Conservation (phyloP, 306 rosid genomes). For the Dryas alaskensis region DNA sequence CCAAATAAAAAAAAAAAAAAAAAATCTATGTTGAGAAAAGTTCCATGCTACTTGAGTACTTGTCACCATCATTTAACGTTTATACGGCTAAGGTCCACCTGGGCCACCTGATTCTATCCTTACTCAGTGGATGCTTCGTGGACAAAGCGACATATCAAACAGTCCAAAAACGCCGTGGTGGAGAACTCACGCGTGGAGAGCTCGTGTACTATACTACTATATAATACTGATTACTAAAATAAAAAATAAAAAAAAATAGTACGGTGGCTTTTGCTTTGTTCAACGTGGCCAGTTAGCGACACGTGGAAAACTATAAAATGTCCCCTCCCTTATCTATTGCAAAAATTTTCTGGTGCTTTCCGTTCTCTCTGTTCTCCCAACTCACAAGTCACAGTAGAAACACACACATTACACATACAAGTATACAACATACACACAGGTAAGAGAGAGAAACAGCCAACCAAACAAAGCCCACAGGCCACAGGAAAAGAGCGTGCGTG, state of each 20-base stretch:
- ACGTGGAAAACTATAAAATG: constrained; percentile 26
- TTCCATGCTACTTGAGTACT: too few relatives aligned
- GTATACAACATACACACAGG: not conserved
- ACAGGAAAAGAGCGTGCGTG: constrained; percentile 6
- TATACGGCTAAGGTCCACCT: not conserved
- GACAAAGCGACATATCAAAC: not conserved
- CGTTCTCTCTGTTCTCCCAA: not conserved
- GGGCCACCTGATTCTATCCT: not conserved
- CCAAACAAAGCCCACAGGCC: not conserved
- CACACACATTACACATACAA: not conserved
- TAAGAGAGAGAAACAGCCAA: not conserved
- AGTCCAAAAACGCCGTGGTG: constrained; percentile 4
- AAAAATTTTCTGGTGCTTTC: not conserved
- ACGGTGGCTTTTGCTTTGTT: not conserved
- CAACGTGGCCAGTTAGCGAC: constrained; percentile 19
- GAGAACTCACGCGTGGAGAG: constrained; percentile 10
- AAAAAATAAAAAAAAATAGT: not conserved
- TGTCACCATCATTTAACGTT: not conserved
- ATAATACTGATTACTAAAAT: not conserved
- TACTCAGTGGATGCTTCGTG: constrained; percentile 20
- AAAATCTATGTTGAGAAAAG: too few relatives aligned
- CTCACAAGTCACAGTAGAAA: not conserved
- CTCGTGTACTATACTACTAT: constrained; percentile 11
- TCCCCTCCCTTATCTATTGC: not conserved
- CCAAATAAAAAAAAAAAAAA: too few relatives aligned